Percentiles rank a stretch among this genome's conserved stretches.
Conservation (phyloP, 768 basidiomycete species). For the Pisolithus tinctorius region DNA sequence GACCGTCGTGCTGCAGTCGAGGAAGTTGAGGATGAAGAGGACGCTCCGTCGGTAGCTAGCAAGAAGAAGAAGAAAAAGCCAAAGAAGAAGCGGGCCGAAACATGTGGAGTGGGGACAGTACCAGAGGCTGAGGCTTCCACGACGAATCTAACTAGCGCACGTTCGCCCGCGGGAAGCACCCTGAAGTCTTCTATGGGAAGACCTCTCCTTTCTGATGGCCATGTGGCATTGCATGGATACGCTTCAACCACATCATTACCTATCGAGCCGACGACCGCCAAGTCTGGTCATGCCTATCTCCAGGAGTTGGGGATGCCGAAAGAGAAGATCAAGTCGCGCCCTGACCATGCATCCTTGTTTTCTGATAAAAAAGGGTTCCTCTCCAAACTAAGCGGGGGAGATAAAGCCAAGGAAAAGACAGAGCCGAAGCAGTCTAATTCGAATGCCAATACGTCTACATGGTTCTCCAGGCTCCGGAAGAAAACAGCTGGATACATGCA, state of each 20-base stretch:
- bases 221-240: slow-evolving; percentile 16
- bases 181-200: slow-evolving; percentile 7
- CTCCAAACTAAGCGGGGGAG: slow-evolving; percentile 36
- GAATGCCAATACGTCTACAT: slow-evolving; percentile 33
- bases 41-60: slow-evolving; percentile 22
- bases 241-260: slow-evolving; percentile 38
- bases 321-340: slow-evolving; percentile 65
- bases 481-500: slow-evolving; percentile 57
- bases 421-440: slow-evolving; percentile 24
- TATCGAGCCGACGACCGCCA: slow-evolving; percentile 45
- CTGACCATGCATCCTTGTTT: slow-evolving; percentile 49
- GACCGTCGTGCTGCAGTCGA: slow-evolving; percentile 46
- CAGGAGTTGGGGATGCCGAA: slow-evolving; percentile 47
- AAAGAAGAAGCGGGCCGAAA: slow-evolving; percentile 57
- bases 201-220: slow-evolving; percentile 8
- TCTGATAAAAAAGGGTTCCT: slow-evolving; percentile 42
- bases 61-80: slow-evolving; percentile 71
- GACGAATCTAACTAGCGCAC: slow-evolving; percentile 13
- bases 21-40: slow-evolving; percentile 69
- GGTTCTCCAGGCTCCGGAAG: slow-evolving; percentile 53
- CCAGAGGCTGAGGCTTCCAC: slow-evolving; percentile 13
- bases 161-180: slow-evolving; percentile 21
- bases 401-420: slow-evolving; percentile 31
- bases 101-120: slow-evolving; percentile 13
- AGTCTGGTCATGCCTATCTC: slow-evolving; percentile 67